Conservation (phyloP, 345 rosid genomes). For the Cardamine chenopodiifolia region DNA sequence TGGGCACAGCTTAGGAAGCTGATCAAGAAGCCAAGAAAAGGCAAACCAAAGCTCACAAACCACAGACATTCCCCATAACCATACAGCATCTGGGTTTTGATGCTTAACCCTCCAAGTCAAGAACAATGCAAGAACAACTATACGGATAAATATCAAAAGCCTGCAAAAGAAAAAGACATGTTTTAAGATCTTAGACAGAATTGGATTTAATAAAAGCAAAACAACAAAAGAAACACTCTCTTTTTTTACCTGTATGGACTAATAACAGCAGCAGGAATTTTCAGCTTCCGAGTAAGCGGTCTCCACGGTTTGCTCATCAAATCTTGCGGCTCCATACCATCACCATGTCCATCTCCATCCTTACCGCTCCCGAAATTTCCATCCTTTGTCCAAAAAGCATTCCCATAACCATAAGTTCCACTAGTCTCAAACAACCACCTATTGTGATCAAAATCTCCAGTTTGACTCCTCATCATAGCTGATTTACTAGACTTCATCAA, state of each 20-base stretch:
- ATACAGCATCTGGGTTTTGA: constrained; percentile 72
- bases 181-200: background rate
- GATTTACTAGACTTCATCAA: constrained; percentile 91
- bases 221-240: background rate
- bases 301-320: constrained; percentile 93
- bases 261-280: constrained; percentile 90
- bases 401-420: constrained; percentile 94
- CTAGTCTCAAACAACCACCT: constrained; percentile 91
- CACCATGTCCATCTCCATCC: constrained; percentile 70
- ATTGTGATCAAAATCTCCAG: constrained; percentile 93
- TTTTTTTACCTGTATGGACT: constrained; percentile 79
- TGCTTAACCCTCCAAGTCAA: constrained; percentile 74
- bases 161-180: constrained; percentile 43
- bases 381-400: constrained; percentile 95
- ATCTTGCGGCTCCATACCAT: constrained; percentile 62
- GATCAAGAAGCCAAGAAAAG: constrained; percentile 97
- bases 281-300: constrained; percentile 89
- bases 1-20: constrained; percentile 91
- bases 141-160: constrained; percentile 78
- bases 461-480: constrained; percentile 86
- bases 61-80: constrained; percentile 99
- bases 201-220: background rate
- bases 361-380: constrained; percentile 75
- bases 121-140: constrained; percentile 74
- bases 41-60: constrained; percentile 98